These are phyloP conservation scores for Poa pratensis DNA, from an alignment of 176 grass and related monocot genomes.

Conservation along the genomic window DNA sequence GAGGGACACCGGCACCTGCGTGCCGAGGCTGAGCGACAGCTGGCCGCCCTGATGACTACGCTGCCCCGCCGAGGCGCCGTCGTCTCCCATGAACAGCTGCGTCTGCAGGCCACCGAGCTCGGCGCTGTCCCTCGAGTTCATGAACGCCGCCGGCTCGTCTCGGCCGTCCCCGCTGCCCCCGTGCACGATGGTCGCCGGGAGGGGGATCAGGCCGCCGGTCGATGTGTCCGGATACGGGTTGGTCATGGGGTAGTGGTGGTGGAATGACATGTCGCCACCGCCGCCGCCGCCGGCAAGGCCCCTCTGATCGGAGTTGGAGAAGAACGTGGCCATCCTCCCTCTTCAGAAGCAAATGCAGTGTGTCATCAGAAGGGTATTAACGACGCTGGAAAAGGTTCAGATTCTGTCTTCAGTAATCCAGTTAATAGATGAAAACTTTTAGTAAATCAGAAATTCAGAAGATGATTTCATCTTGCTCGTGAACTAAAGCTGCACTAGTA, in stretches of 20 bases:
- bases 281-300: conserved; percentile 36
- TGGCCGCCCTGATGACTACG: conserved; percentile 56
- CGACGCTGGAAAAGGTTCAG: conserved; percentile 25
- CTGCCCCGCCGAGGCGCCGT: conserved; percentile 40
- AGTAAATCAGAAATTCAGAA: conserved; percentile 3
- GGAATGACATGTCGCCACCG: conserved; percentile 53
- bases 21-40: conserved; percentile 78
- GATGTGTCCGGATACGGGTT: conserved; percentile 57
- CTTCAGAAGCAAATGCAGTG: conserved; percentile 44
- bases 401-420: conserved; percentile 9
- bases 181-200: conserved; percentile 58
- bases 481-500: neutral
- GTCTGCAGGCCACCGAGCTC: conserved; percentile 63
- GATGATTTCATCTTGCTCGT: conserved; percentile 15
- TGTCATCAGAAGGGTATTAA: conserved; percentile 35
- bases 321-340: conserved; percentile 77
- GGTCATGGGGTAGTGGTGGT: conserved; percentile 47
- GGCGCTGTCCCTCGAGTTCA: conserved; percentile 36
- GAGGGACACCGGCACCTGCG: conserved; percentile 72
- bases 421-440: neutral
- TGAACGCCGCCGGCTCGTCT: conserved; percentile 42
- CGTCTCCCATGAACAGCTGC: conserved; percentile 68
- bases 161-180: conserved; percentile 43
- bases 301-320: conserved; percentile 66
- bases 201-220: conserved; percentile 54